Conservation (phyloP, 2,329 filamentous ascomycete genomes). For the Karstenula rhodostoma region DNA sequence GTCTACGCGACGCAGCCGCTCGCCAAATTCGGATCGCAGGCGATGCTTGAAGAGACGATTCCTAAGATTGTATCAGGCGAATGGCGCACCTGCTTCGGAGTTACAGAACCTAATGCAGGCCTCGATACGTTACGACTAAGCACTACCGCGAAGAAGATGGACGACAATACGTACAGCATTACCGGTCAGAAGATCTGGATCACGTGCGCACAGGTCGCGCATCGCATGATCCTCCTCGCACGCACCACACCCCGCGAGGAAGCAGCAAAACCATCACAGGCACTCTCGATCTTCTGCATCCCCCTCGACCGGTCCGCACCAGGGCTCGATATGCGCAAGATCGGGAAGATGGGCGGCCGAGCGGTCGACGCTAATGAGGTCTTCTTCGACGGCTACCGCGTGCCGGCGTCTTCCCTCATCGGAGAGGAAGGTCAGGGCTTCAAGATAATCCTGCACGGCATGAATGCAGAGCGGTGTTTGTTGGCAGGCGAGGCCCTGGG, state of each 20-base stretch:
- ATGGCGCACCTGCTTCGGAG: conserved; percentile 52
- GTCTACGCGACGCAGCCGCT: conserved; percentile 80
- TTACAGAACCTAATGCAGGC: conserved; percentile 80
- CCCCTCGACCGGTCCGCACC: conserved; percentile 70
- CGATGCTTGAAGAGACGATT: conserved; percentile 70
- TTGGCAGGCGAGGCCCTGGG: conserved; percentile 80
- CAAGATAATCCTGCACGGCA: conserved; percentile 67
- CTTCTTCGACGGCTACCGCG: conserved; percentile 81
- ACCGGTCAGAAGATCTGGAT: conserved; percentile 91
- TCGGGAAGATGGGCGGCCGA: conserved; percentile 85
- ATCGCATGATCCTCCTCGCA: conserved; percentile 83
- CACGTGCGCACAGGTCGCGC: conserved; percentile 81
- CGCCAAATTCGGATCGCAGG: conserved; percentile 73
- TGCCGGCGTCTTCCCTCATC: conserved; percentile 71
- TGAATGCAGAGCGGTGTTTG: conserved; percentile 59
- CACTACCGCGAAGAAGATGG: conserved; percentile 67
- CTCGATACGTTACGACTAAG: conserved; percentile 77
- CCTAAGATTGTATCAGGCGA: conserved; percentile 76
- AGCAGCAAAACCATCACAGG: conserved; percentile 74
- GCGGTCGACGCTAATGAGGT: conserved; percentile 87
- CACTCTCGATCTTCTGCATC: conserved; percentile 82
- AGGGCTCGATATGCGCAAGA: conserved; percentile 72
- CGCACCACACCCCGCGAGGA: conserved; percentile 76
- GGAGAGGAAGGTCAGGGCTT: conserved; percentile 80
- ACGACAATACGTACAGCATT: conserved; percentile 70